Percentiles rank a stretch among this genome's conserved stretches.
These are phyloP conservation scores for Jackrogersella multiformis DNA, from an alignment of 495 filamentous ascomycete genomes.

Conservation along the genomic window DNA sequence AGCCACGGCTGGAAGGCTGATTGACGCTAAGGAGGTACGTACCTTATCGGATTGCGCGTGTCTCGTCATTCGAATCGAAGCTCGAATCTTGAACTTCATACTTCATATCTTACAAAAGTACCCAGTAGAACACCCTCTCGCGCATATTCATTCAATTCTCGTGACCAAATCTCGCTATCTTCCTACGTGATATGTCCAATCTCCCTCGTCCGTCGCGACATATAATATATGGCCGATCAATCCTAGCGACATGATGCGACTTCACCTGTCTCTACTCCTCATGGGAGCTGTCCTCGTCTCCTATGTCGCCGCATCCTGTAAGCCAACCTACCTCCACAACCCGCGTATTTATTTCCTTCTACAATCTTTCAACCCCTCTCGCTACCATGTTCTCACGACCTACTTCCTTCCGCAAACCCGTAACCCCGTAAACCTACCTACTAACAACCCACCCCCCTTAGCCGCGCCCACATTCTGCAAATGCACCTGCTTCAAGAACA, in stretches of 20 bases:
- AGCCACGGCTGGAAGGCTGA: constrained; percentile 10
- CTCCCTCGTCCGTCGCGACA: not conserved
- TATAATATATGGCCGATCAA: constrained; percentile 13
- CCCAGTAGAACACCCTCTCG: not conserved
- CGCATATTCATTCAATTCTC: not conserved
- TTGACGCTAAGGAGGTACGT: not conserved
- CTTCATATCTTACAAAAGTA: not conserved
- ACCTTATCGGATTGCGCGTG: not conserved
- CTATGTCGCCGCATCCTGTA: constrained; percentile 49
- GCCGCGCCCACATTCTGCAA: constrained; percentile 90
- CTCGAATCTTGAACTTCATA: not conserved
- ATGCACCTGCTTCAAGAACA: constrained; percentile 93
- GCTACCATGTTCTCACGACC: too few relatives aligned
- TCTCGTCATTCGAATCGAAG: constrained; percentile 6
- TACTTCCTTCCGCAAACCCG: too few relatives aligned
- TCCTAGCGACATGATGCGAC: constrained; percentile 45
- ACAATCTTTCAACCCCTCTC: not conserved
- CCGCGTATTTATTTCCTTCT: constrained; percentile 33
- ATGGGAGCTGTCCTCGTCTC: constrained; percentile 47
- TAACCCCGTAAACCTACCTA: not conserved
- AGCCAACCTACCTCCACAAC: constrained; percentile 33
- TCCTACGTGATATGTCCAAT: not conserved
- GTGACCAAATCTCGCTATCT: not conserved
- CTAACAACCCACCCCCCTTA: constrained; percentile 21
- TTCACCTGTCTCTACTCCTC: constrained; percentile 45